Evolutionary conservation across 768 basidiomycete species (phyloP), one percentile per base, ranked within the genome.

Genomic region (Lactarius quietus): DNA sequence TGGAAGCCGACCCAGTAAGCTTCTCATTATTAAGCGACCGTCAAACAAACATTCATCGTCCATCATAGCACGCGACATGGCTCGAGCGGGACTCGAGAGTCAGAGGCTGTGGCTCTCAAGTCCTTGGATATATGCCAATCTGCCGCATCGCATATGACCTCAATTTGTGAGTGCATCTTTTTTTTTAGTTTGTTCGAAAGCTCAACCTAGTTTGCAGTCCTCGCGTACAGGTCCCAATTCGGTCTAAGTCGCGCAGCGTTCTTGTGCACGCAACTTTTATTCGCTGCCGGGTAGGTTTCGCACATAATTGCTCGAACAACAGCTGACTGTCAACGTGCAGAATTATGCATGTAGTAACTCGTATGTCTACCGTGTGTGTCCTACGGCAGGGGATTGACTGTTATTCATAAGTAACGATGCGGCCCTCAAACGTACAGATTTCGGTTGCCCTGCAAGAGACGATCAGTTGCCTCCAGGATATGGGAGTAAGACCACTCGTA

Each of bases 321-420:
- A 28, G 15, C 26, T 60, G 43, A 71, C 68, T 60, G 69, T 59
- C 65, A n/a, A 53, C 33, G 51, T 62, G 26, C 72, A 91, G 90
- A 33, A 88, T 92, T 70, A 90, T 91, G 89, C 89, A 92, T 71
- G 82, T 90, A 51, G 77, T 89, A 69, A 89, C 88, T 20, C 72
- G 90, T 90, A 74, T 67, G 86, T 75, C 36, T 65, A 59, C 31
- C 55, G 55, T 59, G 36, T 38, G 35, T 59, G 60, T 61, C 59
- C 53, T 71, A 62, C 33, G 43, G 63, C 48, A 36, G 59, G 28
- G 18, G 15, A 14, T 45, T 57, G 17, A 35, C 54, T 64, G 52
- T 56, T 55, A 18, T 41, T 62, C 58, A 6, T 33, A 69, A 92
- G 90, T 92, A 73, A 86, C 84, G 8, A 77, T 90, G 62, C 83